Evolutionary conservation across 2,329 filamentous ascomycete species (phyloP).

Genomic region (Rutstroemia sydowiana): DNA sequence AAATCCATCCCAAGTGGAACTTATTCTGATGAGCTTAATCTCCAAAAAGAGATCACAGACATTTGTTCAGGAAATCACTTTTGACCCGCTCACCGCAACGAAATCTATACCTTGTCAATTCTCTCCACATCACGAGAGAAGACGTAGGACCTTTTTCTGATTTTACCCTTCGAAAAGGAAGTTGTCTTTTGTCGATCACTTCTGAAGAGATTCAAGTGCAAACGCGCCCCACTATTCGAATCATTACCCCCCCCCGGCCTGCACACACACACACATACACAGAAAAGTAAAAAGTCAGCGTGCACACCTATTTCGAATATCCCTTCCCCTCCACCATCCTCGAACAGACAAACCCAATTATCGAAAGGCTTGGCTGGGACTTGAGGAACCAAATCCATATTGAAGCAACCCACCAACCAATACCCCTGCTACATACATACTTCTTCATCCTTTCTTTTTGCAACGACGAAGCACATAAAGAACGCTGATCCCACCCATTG

Average conservation of each 20-base stretch:
- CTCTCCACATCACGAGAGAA: slow-evolving; percentile 11
- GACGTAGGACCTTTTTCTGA: slow-evolving; percentile 10
- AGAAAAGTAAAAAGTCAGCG: slow-evolving; percentile 10
- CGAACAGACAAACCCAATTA: slow-evolving; percentile 16
- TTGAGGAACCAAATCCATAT: neutral
- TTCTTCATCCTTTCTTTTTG: slow-evolving; percentile 13
- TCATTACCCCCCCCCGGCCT: slow-evolving; percentile 4
- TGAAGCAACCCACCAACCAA: slow-evolving; percentile 19
- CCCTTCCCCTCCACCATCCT: slow-evolving; percentile 13
- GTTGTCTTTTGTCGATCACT: slow-evolving; percentile 21
- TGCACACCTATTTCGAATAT: too few species aligned
- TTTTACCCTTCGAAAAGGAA: slow-evolving; percentile 11
- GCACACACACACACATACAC: too few species aligned
- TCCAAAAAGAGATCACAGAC: slow-evolving; percentile 9
- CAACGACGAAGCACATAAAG: slow-evolving; percentile 26
- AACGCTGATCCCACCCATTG: slow-evolving; percentile 28
- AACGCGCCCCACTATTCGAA: slow-evolving; percentile 12
- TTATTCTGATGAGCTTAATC: slow-evolving; percentile 23
- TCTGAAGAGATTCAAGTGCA: slow-evolving; percentile 18
- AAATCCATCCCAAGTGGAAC: slow-evolving; percentile 17
- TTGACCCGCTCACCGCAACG: slow-evolving; percentile 7
- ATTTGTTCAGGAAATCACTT: neutral
- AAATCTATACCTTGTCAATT: slow-evolving; percentile 4
- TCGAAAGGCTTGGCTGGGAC: slow-evolving; percentile 8
- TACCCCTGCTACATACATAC: slow-evolving; percentile 15